Percentiles rank a stretch among this genome's conserved stretches.
These are phyloP conservation scores for Boletus fagicola DNA, from an alignment of 768 basidiomycete genomes.

Conservation along the genomic window DNA sequence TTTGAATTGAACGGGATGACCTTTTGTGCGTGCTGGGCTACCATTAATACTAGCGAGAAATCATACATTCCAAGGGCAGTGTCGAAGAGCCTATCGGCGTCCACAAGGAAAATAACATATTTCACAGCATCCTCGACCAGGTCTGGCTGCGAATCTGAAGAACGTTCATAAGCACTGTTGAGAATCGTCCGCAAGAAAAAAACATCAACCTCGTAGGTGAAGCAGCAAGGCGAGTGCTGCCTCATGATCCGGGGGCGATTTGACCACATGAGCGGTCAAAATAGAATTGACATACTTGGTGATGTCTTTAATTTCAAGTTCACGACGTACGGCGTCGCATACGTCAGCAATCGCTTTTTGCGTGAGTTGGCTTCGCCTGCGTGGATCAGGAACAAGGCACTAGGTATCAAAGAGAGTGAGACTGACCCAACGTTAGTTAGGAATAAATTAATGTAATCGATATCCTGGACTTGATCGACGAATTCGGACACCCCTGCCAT, in stretches of 20 bases:
- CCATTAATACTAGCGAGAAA: constrained; percentile 91
- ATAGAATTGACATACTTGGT: constrained; percentile 87
- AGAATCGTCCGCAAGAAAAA: background rate
- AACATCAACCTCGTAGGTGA: constrained; percentile 64
- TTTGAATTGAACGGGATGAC: constrained; percentile 39
- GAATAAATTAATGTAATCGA: constrained; percentile 92
- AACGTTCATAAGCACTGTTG: background rate
- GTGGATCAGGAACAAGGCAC: constrained; percentile 2
- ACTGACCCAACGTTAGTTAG: constrained; percentile 79
- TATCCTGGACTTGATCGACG: constrained; percentile 81
- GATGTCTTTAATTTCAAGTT: constrained; percentile 70
- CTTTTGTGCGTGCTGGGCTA: constrained; percentile 97
- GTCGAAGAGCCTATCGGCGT: constrained; percentile 88
- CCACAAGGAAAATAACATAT: constrained; percentile 96
- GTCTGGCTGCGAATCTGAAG: constrained; percentile 49
- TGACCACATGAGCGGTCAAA: constrained; percentile 89
- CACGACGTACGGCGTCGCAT: constrained; percentile 72
- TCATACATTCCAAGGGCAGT: constrained; percentile 99
- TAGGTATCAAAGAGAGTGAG: background rate
- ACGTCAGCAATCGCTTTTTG: constrained; percentile 61
- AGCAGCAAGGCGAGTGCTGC: constrained; percentile 74
- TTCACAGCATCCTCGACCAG: constrained; percentile 96
- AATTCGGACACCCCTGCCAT: constrained; percentile 60
- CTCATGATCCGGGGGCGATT: constrained; percentile 88
- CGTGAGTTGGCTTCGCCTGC: constrained; percentile 58